Base-by-base conservation (phyloP, 176 grass and related monocot genomes). In the Carex kokanica region DNA sequence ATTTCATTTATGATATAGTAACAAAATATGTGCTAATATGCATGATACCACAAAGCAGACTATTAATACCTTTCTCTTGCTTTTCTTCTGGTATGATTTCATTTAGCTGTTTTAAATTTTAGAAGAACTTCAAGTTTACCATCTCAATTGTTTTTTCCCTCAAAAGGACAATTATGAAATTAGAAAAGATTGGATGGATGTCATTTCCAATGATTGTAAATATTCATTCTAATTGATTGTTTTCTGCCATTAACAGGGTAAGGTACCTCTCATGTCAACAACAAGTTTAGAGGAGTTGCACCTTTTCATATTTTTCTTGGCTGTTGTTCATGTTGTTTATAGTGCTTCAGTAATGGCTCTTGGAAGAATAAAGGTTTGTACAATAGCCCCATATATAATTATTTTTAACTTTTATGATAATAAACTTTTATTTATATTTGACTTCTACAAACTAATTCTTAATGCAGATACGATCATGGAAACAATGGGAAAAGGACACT, bases 241-340 rank as follows among this genome's bases (percentile, higher is more conserved):
- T 54, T 56, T 0, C 5, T 17, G 1, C 31, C 14, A 55, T 56
- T 38, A 16, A 77, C 85, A 97, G 95, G 88, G 23, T 21, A 87
- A 87, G 86, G 95, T 97, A 78, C 43, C 88, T 16, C 55, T 97
- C 0, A 91, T 97, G 81, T 97, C 95, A 11, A 0, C 68, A 0
- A 55, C 31, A 66, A 86, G 87, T 3, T 47, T 97, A 73, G 90
- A 94, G 78, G 85, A 97, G 80, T 84, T 97, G 15, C 94, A 97
- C 12, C 87, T 97, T 57, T 97, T 97, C 86, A 90, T 97, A 80
- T 97, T 97, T 43, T 82, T 97, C 60, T 90, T 97, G 38, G 94
- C 95, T 0, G 92, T 98, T 16, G 77, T 98, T 87, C 95, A 98
- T 66, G 86, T 98, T 66, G 6, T 72, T 6, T 93, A 98, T 81